Evolutionary conservation across 1,139 yeast genomes (phyloP).

Genomic region (Saccharomyces hybrid): DNA sequence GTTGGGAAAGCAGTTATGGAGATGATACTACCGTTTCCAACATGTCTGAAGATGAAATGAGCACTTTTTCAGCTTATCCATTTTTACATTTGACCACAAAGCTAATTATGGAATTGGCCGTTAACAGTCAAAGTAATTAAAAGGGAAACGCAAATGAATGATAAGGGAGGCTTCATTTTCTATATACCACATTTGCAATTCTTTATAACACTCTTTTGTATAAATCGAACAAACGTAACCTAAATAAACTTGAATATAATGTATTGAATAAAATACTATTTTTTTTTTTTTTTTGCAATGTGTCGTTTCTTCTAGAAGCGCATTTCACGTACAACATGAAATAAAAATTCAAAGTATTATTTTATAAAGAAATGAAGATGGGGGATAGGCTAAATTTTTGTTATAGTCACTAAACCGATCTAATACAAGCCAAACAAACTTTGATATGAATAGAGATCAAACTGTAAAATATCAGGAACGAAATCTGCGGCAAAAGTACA

Average conservation of each 20-base stretch:
- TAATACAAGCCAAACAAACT: neutral
- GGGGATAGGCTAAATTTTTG: neutral
- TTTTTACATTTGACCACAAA: conserved; percentile 87
- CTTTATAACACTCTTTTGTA: neutral
- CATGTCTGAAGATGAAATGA: conserved; percentile 54
- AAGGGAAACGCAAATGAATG: neutral
- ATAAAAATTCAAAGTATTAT: neutral
- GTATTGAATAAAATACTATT: neutral
- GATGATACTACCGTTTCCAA: conserved; percentile 30
- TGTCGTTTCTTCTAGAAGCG: neutral
- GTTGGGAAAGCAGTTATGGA: conserved; percentile 62
- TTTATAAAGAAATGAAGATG: neutral
- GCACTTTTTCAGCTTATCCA: conserved; percentile 88
- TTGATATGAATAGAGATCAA: conserved; percentile 22
- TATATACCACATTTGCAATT: neutral
- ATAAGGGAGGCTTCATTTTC: neutral
- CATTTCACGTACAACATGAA: neutral
- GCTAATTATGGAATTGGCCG: conserved; percentile 93
- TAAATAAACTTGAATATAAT: neutral
- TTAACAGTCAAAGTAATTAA: conserved; percentile 48
- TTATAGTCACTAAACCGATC: neutral
- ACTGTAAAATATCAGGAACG: conserved; percentile 24
- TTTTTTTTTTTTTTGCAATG: neutral
- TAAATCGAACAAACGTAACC: neutral
- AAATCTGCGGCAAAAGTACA: conserved; percentile 26